A percentile compares a stretch with the other conserved stretches of the same genome.
Evolutionary conservation across 2,329 filamentous ascomycete species (phyloP).

Genomic region (Botrytis hyacinthi): DNA sequence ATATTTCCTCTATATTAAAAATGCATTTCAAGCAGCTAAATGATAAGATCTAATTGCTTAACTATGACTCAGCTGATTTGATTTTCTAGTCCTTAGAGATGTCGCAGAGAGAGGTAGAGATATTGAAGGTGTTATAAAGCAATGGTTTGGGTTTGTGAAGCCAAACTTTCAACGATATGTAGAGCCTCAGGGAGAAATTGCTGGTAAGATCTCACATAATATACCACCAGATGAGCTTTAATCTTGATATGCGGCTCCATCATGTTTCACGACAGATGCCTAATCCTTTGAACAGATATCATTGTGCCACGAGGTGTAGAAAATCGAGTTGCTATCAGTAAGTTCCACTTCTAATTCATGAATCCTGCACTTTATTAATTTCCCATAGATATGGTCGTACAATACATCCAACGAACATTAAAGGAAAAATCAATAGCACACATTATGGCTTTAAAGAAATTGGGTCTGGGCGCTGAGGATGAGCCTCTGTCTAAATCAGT

Average conservation of each 20-base stretch:
- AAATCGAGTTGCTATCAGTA: conserved; percentile 85
- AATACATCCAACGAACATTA: conserved; percentile 86
- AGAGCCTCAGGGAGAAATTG: conserved; percentile 84
- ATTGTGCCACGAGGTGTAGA: conserved; percentile 94
- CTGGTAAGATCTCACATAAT: conserved; percentile 53
- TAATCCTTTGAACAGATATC: conserved; percentile 57
- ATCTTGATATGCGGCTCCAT: neutral
- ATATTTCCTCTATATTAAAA: neutral
- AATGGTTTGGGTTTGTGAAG: conserved; percentile 96
- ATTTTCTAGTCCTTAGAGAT: conserved; percentile 64
- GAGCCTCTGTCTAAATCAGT: conserved; percentile 74
- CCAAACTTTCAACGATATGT: conserved; percentile 95
- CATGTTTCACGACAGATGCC: neutral
- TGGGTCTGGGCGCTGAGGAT: conserved; percentile 70
- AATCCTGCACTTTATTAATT: neutral
- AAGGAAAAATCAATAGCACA: conserved; percentile 83
- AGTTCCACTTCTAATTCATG: conserved; percentile 34
- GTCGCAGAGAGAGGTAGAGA: conserved; percentile 86
- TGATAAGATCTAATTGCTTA: neutral
- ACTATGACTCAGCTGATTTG: conserved; percentile 17
- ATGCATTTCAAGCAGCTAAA: neutral
- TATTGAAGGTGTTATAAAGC: conserved; percentile 93
- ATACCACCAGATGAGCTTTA: neutral
- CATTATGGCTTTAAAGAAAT: conserved; percentile 70
- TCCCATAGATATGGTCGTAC: conserved; percentile 78